Conservation (phyloP, 805 yeast genomes). For the Ogataea zsoltii region DNA sequence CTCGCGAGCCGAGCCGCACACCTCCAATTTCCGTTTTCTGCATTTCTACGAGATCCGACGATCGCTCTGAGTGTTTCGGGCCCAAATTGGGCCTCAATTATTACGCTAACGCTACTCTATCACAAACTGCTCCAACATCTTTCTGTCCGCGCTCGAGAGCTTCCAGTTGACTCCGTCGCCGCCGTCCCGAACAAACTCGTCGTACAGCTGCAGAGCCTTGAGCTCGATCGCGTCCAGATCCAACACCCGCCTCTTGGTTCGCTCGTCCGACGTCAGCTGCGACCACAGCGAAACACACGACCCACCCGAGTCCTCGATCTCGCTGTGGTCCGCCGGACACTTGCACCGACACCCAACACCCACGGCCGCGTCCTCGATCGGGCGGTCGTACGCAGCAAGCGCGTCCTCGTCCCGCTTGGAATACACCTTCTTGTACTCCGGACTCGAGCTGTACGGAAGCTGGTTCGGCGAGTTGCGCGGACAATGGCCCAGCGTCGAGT, state of each 20-base stretch:
- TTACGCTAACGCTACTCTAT: not conserved
- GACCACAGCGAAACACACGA: slow-evolving; percentile 57
- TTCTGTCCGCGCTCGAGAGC: slow-evolving; percentile 23
- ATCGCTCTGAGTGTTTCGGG: too few relatives aligned
- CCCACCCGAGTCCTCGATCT: slow-evolving; percentile 55
- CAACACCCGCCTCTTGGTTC: slow-evolving; percentile 15
- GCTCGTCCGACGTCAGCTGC: slow-evolving; percentile 30
- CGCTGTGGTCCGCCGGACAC: slow-evolving; percentile 60
- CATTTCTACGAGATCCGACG: too few relatives aligned
- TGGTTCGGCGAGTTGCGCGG: slow-evolving; percentile 67
- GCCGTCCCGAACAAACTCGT: slow-evolving; percentile 23
- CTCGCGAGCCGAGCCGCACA: too few relatives aligned
- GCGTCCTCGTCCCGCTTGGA: slow-evolving; percentile 37
- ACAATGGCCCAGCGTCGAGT: slow-evolving; percentile 80
- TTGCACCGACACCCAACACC: slow-evolving; percentile 85
- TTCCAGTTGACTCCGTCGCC: slow-evolving; percentile 30
- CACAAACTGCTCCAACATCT: slow-evolving; percentile 9
- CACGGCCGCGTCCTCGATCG: slow-evolving; percentile 11
- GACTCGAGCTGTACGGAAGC: slow-evolving; percentile 41
- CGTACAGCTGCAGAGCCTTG: slow-evolving; percentile 24
- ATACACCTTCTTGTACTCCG: slow-evolving; percentile 35
- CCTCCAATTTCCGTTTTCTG: too few relatives aligned
- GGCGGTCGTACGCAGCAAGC: slow-evolving; percentile 35
- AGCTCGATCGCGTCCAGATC: slow-evolving; percentile 35
- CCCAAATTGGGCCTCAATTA: too few relatives aligned